Evolutionary conservation across 192 early-diverging fungal species (phyloP).

Genomic region (Paraglomus brasilianum): DNA sequence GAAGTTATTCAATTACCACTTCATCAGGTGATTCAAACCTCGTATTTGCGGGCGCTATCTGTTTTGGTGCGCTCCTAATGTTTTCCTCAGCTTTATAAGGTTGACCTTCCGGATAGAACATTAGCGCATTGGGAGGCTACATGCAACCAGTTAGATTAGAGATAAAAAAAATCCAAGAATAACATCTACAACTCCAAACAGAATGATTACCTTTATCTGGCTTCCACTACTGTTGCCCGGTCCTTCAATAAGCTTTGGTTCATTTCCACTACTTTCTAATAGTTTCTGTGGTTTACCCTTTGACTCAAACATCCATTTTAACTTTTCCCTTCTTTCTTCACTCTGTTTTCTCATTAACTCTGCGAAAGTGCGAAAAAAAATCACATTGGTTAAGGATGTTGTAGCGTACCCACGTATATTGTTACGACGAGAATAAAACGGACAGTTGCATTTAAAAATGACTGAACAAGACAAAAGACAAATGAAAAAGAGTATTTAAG

Average conservation of each 20-base stretch:
- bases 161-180: neutral
- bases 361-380: conserved; percentile 43
- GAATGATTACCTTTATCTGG: conserved; percentile 5
- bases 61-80: conserved; percentile 54
- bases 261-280: conserved; percentile 21
- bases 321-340: conserved; percentile 52
- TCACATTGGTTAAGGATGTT: conserved; percentile 19
- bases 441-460: neutral
- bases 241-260: conserved; percentile 32
- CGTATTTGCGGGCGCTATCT: conserved; percentile 63
- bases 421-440: no score
- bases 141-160: neutral
- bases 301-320: conserved; percentile 66
- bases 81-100: conserved; percentile 37
- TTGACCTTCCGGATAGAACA: conserved; percentile 68
- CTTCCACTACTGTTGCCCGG: conserved; percentile 30
- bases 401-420: neutral
- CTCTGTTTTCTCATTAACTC: conserved; percentile 63
- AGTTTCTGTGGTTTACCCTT: conserved; percentile 44
- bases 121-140: conserved; percentile 66
- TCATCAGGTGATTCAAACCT: conserved; percentile 47
- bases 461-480: neutral
- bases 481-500: neutral
- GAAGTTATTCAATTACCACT: conserved; percentile 6
- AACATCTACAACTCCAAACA: no score